Conservation (phyloP, 2,329 filamentous ascomycete species). For the Davidsoniella australis region DNA sequence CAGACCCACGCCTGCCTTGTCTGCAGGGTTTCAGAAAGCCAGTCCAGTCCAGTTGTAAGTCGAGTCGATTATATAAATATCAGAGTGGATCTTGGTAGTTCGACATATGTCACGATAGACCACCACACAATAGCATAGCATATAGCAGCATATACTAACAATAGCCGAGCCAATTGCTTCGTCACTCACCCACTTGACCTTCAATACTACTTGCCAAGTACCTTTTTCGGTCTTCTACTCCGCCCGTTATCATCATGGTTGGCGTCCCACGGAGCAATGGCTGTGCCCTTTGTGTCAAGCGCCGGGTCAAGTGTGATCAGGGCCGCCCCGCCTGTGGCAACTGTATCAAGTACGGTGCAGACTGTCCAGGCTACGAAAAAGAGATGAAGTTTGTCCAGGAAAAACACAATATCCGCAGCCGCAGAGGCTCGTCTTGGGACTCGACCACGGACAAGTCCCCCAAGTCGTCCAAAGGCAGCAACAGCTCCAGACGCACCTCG, state of each 20-base stretch:
- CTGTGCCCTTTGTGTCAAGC: conserved; percentile 25
- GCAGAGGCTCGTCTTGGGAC: conserved; percentile 2
- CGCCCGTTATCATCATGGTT: conserved; percentile 12
- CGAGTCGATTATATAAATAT: too few relatives aligned
- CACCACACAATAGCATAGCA: too few relatives aligned
- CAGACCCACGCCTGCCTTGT: too few relatives aligned
- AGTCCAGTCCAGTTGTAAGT: too few relatives aligned
- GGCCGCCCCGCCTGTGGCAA: conserved; percentile 24
- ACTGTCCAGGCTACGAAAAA: conserved; percentile 24
- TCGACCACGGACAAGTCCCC: conserved; percentile 3
- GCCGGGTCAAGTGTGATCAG: conserved; percentile 30
- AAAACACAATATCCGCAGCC: conserved; percentile 22
- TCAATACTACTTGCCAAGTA: too few relatives aligned
- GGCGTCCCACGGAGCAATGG: conserved; percentile 15
- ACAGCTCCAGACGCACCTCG: not conserved
- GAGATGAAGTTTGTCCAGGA: conserved; percentile 24
- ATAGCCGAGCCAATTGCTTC: too few relatives aligned
- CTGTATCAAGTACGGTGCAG: conserved; percentile 23
- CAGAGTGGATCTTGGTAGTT: too few relatives aligned
- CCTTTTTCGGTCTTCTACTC: too few relatives aligned
- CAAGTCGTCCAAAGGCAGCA: not conserved
- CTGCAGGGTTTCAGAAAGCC: too few relatives aligned
- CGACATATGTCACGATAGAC: too few relatives aligned
- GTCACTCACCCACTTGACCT: too few relatives aligned
- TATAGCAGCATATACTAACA: too few relatives aligned